Evolutionary conservation across 768 basidiomycete species (phyloP), one percentile per base, ranked within the genome.

Genomic region (Hygrophoropsis aurantiaca): DNA sequence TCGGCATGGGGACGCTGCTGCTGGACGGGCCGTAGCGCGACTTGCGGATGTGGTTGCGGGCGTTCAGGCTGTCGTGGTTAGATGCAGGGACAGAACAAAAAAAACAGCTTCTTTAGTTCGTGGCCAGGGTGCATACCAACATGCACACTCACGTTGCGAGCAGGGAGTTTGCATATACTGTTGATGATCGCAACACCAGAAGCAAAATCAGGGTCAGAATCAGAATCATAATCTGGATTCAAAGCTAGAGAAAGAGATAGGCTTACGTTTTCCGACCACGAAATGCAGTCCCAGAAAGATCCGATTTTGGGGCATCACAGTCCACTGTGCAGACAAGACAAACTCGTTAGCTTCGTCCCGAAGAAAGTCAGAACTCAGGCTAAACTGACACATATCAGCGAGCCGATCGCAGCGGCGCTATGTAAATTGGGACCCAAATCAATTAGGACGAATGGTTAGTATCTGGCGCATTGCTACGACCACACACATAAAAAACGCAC

Each of bases 151-250:
- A 61, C 61, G 51, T 61, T 16, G 61, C 61, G 26, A 61, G 46
- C 9, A 61, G 33, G 21, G 53, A 63, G 19, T 63, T 63, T 34
- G 60, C 60, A 8, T 61, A 56, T 13, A 61, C 60, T 61, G 27
- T 2, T 7, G 8, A 18, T n/a, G n/a, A n/a, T n/a, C n/a, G n/a
- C n/a, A n/a, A n/a, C n/a, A n/a, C n/a, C n/a, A n/a, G 32, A 34
- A 34, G 16, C 10, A 10, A 34, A n/a, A n/a, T n/a, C n/a, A n/a
- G n/a, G n/a, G n/a, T n/a, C n/a, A 10, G 32, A 38, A n/a, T 16
- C 8, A 38, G n/a, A 9, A 16, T 38, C 8, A 38, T 6, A 38
- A 38, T 6, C 16, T n/a, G 27, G 27, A 30, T 13, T 13, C 13
- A 16, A 9, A 16, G 7, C 6, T 16, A 7, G 16, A 16, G 36